phyloP scores from a whole-genome alignment of 805 yeast genomes.

The Teunomyces stri region DNA sequence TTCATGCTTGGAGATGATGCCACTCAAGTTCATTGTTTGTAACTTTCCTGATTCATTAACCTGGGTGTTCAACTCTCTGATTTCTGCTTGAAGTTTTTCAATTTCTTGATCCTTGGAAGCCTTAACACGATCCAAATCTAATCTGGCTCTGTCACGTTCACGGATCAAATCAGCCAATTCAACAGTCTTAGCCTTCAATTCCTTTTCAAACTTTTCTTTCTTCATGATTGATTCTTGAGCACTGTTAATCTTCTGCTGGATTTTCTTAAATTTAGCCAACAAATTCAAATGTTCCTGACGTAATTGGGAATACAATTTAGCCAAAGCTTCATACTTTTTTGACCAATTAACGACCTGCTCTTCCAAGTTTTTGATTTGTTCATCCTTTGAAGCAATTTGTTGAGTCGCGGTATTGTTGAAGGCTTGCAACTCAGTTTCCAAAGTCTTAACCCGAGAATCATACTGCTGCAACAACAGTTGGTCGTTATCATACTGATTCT shows the following conservation, averaged over 20 bases:
- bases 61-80: constrained; percentile 58
- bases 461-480: constrained; percentile 82
- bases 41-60: constrained; percentile 58
- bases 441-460: constrained; percentile 76
- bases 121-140: constrained; percentile 70
- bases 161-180: constrained; percentile 86
- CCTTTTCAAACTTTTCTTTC: constrained; percentile 78
- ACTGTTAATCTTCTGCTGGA: constrained; percentile 79
- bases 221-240: constrained; percentile 89
- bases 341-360: constrained; percentile 80
- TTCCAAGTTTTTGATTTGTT: constrained; percentile 60
- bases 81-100: constrained; percentile 61
- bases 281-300: constrained; percentile 88
- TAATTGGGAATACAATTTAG: constrained; percentile 83
- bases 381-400: constrained; percentile 75
- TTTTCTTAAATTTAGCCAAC: constrained; percentile 71
- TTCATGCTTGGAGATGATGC: constrained; percentile 60
- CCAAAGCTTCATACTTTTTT: constrained; percentile 82
- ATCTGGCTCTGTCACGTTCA: constrained; percentile 84
- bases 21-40: constrained; percentile 61
- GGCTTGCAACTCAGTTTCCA: constrained; percentile 68
- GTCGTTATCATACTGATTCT: constrained; percentile 82
- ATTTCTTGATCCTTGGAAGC: constrained; percentile 65
- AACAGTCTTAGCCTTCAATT: constrained; percentile 77
- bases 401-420: constrained; percentile 64